Base-by-base conservation (phyloP, 768 basidiomycete genomes). In the Mycena metata region DNA sequence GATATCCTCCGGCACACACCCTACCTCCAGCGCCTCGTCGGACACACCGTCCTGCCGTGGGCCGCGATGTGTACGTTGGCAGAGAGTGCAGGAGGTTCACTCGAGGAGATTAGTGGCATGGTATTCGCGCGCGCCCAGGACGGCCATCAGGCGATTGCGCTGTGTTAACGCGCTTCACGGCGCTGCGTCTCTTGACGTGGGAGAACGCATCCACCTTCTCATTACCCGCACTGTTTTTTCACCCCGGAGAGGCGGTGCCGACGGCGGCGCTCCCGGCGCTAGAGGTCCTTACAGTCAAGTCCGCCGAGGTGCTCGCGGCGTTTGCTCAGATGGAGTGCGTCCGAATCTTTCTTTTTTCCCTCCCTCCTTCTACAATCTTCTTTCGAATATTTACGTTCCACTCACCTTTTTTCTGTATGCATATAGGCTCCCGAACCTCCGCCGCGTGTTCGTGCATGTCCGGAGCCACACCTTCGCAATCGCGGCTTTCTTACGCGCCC, bases 261-360 rank as follows among this genome's bases (percentile, higher is more conserved):
- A 13, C 42, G 42, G 42, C 19, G 17, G 56, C 24, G 17, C 56
- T 57, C 41, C 56, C 56, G 2, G 56, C 56, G 26, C 56, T 57
- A 9, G 56, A 57, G 42, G 42, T 45, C 12, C 42, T 57, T 3
- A 19, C 41, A 2, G 6, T 57, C 9, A 43, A 57, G 30, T 43
- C 56, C 24, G 24, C 42, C 2, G 56, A 57, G 2, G 21, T 24
- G 56, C 10, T 57, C 2, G 7, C 24, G 9, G 41, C n/a, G 42
- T 57, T 57, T 19, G 17, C 42, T 26, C 56, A 57, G 21, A 57
- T 57, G 56, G 24, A 43, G 56, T 57, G 26, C 21, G 36, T n/a
- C 47, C 1, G 23, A 41, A 9, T 15, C n/a, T 55, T 45, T 35
- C 33, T 8, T 4, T 16, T 2, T 3, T 7, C 5, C 5, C 6